Conservation (phyloP, 129 eudicot species). For the Flaveria robusta region DNA sequence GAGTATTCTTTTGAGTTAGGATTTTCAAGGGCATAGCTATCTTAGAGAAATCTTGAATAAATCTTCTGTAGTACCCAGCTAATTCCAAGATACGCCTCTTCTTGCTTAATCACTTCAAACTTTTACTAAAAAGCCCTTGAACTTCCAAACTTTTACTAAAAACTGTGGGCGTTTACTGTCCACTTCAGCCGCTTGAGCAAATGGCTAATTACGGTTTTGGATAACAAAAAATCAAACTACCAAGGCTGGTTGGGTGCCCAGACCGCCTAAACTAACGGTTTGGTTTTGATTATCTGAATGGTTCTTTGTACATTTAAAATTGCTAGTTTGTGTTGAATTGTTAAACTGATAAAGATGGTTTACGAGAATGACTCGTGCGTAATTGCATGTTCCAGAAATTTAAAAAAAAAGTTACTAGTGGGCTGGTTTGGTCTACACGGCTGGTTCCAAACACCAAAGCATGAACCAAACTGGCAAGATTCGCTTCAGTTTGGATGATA, state of each 20-base stretch:
- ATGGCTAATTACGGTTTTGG: background rate
- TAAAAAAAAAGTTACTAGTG: too few relatives aligned
- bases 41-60: too few relatives aligned
- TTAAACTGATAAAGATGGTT: background rate
- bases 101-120: too few relatives aligned
- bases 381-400: background rate
- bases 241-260: background rate
- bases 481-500: background rate
- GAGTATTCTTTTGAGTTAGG: too few relatives aligned
- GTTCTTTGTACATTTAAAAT: background rate
- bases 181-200: background rate
- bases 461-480: background rate
- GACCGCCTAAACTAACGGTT: background rate
- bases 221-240: background rate
- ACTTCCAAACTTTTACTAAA: background rate
- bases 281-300: background rate
- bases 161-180: background rate
- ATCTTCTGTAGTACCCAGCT: too few relatives aligned
- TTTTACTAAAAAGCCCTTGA: background rate
- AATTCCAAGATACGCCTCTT: too few relatives aligned
- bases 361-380: background rate
- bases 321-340: background rate
- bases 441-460: background rate
- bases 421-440: background rate
- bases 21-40: too few relatives aligned